These are phyloP conservation scores for Ampelocalamus luodianensis DNA, from an alignment of 176 grass and related monocot genomes.

Conservation along the genomic window DNA sequence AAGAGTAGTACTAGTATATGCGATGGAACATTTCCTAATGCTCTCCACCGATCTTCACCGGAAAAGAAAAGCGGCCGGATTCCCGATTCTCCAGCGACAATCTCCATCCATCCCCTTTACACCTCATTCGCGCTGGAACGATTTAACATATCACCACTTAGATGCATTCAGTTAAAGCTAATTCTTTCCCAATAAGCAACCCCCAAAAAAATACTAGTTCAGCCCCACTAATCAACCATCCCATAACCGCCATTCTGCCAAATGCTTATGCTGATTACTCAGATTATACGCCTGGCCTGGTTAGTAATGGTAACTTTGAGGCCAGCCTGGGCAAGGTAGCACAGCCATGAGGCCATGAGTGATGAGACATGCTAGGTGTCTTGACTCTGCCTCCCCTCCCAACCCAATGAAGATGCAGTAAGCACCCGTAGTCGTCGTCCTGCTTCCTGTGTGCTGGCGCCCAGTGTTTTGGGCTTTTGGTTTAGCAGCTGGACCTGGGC, in stretches of 20 bases:
- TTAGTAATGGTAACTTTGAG: slow-evolving; percentile 32
- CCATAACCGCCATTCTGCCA: not conserved
- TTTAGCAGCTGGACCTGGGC: slow-evolving; percentile 41
- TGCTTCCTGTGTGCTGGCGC: slow-evolving; percentile 59
- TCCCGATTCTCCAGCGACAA: slow-evolving; percentile 47
- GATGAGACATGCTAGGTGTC: slow-evolving; percentile 26
- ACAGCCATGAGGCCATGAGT: slow-evolving; percentile 21
- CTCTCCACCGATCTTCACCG: slow-evolving; percentile 35
- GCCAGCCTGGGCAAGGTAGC: slow-evolving; percentile 58
- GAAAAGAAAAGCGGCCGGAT: slow-evolving; percentile 38
- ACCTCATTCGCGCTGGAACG: slow-evolving; percentile 47
- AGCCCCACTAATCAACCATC: not conserved
- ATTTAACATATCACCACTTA: not conserved
- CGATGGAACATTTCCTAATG: slow-evolving; percentile 26
- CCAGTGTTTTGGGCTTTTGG: slow-evolving; percentile 36
- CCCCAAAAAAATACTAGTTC: not conserved
- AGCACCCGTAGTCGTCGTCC: slow-evolving; percentile 35
- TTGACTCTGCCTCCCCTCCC: slow-evolving; percentile 26
- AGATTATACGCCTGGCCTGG: not conserved
- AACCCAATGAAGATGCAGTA: slow-evolving; percentile 52
- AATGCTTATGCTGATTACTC: not conserved
- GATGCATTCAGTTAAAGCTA: slow-evolving; percentile 30
- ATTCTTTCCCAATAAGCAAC: slow-evolving; percentile 32
- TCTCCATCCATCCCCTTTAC: slow-evolving; percentile 38
- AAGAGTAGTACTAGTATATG: slow-evolving; percentile 39